A percentile compares a stretch with the other conserved stretches of the same genome.
These are phyloP conservation scores for Persicaria maculosa DNA, from an alignment of 148 eudicot species.

Conservation along the genomic window DNA sequence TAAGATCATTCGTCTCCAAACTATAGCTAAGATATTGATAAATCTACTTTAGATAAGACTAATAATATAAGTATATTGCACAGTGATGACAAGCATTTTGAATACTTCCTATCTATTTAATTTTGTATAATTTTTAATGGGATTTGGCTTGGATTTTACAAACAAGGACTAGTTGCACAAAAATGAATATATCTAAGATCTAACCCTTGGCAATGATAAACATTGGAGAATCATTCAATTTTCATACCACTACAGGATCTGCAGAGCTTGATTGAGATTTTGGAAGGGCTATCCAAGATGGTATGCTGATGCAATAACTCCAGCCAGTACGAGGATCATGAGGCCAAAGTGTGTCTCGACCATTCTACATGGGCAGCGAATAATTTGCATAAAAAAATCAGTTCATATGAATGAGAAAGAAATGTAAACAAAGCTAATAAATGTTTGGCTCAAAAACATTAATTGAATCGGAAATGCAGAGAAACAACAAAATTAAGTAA, in stretches of 20 bases:
- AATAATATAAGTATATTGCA: neutral
- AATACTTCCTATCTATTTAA: too few species aligned
- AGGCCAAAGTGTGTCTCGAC: conserved; percentile 77
- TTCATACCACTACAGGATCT: conserved; percentile 92
- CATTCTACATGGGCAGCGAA: conserved; percentile 43
- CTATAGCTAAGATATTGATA: neutral
- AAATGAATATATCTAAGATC: conserved; percentile 24
- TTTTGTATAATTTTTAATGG: too few species aligned
- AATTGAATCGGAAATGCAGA: neutral
- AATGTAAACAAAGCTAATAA: neutral
- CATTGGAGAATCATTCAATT: conserved; percentile 43
- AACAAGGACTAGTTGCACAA: too few species aligned
- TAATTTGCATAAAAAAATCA: neutral
- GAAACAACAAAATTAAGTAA: too few species aligned
- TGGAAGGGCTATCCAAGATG: conserved; percentile 84
- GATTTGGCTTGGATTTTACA: too few species aligned
- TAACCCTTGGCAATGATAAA: conserved; percentile 39
- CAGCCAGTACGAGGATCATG: conserved; percentile 87
- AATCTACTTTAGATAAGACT: neutral
- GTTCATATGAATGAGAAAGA: neutral
- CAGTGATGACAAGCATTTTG: too few species aligned
- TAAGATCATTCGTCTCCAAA: neutral
- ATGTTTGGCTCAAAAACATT: neutral
- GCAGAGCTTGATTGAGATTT: conserved; percentile 70
- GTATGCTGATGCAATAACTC: conserved; percentile 83